These are phyloP conservation scores for Karstenula rhodostoma DNA, from an alignment of 2,329 filamentous ascomycete species.

Conservation along the genomic window DNA sequence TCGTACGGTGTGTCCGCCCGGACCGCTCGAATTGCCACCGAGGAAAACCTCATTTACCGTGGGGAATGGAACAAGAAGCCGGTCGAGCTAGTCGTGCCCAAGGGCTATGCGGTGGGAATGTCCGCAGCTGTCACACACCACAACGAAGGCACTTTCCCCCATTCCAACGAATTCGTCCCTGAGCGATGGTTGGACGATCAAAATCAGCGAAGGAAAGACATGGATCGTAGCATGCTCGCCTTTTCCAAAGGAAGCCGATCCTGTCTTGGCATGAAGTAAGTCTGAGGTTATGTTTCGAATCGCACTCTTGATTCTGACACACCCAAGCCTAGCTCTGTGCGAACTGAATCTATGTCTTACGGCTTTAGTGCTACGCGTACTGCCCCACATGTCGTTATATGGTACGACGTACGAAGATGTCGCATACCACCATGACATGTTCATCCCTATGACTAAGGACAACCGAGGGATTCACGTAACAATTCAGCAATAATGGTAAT, in stretches of 20 bases:
- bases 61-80: slow-evolving; percentile 36
- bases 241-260: slow-evolving; percentile 43
- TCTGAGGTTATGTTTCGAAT: neutral
- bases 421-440: slow-evolving; percentile 37
- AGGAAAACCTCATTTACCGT: slow-evolving; percentile 33
- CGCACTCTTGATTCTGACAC: neutral
- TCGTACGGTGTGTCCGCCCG: slow-evolving; percentile 38
- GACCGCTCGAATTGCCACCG: slow-evolving; percentile 34
- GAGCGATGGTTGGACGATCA: slow-evolving; percentile 42
- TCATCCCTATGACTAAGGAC: neutral
- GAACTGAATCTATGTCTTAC: slow-evolving; percentile 28
- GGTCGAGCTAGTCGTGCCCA: slow-evolving; percentile 32
- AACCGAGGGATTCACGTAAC: no score
- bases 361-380: slow-evolving; percentile 30
- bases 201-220: slow-evolving; percentile 30
- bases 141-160: slow-evolving; percentile 34
- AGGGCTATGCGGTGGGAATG: slow-evolving; percentile 37
- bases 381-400: slow-evolving; percentile 34
- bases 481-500: no score
- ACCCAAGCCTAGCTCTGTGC: neutral
- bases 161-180: slow-evolving; percentile 36
- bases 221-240: slow-evolving; percentile 39
- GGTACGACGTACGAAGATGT: slow-evolving; percentile 33
- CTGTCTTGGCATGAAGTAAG: slow-evolving; percentile 47
- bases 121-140: slow-evolving; percentile 36